Evolutionary conservation across 306 rosid genomes (phyloP).

Genomic region (Sindora glabra): DNA sequence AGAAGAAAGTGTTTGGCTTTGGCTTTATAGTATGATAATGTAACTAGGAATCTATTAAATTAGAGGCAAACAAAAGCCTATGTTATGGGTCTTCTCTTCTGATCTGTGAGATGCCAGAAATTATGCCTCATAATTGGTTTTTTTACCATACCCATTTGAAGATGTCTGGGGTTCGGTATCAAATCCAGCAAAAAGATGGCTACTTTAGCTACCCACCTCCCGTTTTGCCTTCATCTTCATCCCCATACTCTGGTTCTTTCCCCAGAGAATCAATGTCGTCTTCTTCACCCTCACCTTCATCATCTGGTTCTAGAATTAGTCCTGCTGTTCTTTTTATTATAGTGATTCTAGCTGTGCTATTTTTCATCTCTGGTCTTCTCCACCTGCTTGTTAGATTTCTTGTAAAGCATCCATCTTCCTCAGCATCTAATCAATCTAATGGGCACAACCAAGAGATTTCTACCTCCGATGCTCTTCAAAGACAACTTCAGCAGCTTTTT

Average conservation of each 20-base stretch:
- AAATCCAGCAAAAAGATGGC: constrained; percentile 63
- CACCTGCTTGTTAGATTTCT: constrained; percentile 95
- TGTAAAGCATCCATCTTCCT: constrained; percentile 66
- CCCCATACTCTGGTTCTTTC: constrained; percentile 35
- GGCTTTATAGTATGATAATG: constrained; percentile 17
- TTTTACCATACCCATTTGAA: constrained; percentile 59
- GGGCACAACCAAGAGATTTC: constrained; percentile 70
- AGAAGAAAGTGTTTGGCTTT: neutral
- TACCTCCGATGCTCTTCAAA: constrained; percentile 80
- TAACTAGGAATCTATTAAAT: constrained; percentile 30
- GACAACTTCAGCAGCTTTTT: constrained; percentile 93
- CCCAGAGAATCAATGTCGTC: constrained; percentile 35
- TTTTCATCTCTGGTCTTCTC: constrained; percentile 90
- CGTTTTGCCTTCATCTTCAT: constrained; percentile 27
- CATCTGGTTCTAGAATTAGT: constrained; percentile 74
- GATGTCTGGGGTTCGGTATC: constrained; percentile 65
- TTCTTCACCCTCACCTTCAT: constrained; percentile 32
- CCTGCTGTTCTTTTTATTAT: constrained; percentile 95
- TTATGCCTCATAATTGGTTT: constrained; percentile 30
- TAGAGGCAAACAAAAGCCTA: too few relatives aligned
- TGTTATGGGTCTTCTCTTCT: constrained; percentile 17
- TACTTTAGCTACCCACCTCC: constrained; percentile 66
- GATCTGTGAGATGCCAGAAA: constrained; percentile 44
- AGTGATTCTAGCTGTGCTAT: constrained; percentile 82
- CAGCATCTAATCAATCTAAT: constrained; percentile 50